Evolutionary conservation across 106 monocot genomes (phyloP).

Genomic region (Acorus gramineus): DNA sequence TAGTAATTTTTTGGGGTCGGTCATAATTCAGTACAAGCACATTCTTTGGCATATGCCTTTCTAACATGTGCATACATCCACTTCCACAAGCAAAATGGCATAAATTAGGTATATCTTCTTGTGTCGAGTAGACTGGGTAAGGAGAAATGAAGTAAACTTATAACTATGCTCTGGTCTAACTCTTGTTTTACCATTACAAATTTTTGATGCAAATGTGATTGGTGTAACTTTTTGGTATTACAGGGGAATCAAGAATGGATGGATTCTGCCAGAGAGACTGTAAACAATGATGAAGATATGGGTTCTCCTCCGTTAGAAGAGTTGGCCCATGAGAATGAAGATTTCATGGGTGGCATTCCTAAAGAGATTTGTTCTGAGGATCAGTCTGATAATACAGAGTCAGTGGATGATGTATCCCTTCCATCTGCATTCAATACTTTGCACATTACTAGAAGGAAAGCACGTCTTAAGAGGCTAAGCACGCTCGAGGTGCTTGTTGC

Average conservation of each 20-base stretch:
- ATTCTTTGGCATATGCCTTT: too few relatives aligned
- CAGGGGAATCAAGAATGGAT: conserved; percentile 10
- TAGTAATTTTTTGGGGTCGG: too few relatives aligned
- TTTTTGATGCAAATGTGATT: too few relatives aligned
- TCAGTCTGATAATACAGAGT: conserved; percentile 8
- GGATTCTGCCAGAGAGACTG: conserved; percentile 1
- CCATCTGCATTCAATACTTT: conserved; percentile 54
- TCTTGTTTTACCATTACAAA: too few relatives aligned
- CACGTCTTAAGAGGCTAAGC: conserved; percentile 20
- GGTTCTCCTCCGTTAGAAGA: conserved; percentile 30
- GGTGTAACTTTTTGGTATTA: background rate
- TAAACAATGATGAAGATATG: conserved; percentile 7
- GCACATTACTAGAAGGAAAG: conserved; percentile 78
- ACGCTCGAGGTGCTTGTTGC: conserved; percentile 20
- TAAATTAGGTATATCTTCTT: too few relatives aligned
- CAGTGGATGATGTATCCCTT: conserved; percentile 23
- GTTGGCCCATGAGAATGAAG: conserved; percentile 36
- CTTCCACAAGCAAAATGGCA: too few relatives aligned
- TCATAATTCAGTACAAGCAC: too few relatives aligned
- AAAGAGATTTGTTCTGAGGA: conserved; percentile 7
- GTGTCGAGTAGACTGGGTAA: too few relatives aligned
- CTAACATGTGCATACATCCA: too few relatives aligned
- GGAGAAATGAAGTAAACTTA: too few relatives aligned
- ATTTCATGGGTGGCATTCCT: conserved; percentile 5
- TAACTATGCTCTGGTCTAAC: too few relatives aligned